phyloP scores from a whole-genome alignment of 2,329 filamentous ascomycete species.

The Colletotrichum chlorophyti region DNA sequence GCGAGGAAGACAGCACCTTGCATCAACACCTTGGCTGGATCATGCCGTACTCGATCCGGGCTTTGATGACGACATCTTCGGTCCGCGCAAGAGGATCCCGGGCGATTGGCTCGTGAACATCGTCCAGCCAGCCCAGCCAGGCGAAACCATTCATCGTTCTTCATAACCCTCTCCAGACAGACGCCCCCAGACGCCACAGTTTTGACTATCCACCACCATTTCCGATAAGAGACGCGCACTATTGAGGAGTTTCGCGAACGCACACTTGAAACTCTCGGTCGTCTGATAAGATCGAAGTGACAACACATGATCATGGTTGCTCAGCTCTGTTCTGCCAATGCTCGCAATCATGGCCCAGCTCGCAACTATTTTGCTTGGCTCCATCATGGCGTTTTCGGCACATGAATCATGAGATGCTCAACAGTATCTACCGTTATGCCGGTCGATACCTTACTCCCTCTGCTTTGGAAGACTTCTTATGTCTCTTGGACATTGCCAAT shows the following conservation, averaged over 20 bases:
- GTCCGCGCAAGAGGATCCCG: background rate
- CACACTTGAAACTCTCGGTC: background rate
- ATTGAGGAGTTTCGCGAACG: background rate
- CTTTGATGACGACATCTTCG: slow-evolving; percentile 4
- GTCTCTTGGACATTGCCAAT: too few species aligned
- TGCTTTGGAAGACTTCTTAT: too few species aligned
- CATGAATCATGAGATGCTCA: background rate
- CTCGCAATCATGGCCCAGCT: background rate
- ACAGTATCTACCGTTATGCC: too few species aligned
- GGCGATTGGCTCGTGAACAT: background rate
- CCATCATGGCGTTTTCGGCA: background rate
- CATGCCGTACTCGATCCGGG: background rate
- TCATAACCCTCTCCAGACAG: background rate
- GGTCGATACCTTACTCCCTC: too few species aligned
- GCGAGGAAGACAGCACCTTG: background rate
- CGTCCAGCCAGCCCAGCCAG: background rate
- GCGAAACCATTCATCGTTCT: background rate
- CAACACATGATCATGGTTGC: background rate
- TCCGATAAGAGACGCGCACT: background rate
- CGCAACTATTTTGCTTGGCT: background rate
- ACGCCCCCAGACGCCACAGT: background rate
- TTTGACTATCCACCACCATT: background rate
- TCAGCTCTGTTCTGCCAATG: background rate
- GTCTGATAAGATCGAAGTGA: background rate
- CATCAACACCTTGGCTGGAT: slow-evolving; percentile 1